A percentile compares a stretch with the other conserved stretches of the same genome.
These are phyloP conservation scores for Boletus fagicola DNA, from an alignment of 768 basidiomycete species.

Conservation along the genomic window DNA sequence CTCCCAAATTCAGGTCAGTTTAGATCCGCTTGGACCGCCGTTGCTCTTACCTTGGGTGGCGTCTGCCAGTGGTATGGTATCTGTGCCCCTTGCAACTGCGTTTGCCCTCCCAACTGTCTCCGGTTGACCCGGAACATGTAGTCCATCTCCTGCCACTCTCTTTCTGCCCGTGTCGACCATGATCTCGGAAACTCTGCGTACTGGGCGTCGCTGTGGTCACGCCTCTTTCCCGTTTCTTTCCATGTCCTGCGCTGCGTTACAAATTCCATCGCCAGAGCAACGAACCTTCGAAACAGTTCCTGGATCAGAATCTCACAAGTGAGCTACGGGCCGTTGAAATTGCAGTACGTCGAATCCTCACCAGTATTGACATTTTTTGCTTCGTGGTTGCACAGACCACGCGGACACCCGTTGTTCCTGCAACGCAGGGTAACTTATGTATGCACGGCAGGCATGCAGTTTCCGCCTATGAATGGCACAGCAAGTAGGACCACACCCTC, in stretches of 20 bases:
- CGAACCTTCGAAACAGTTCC: constrained; percentile 24
- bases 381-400: constrained; percentile 27
- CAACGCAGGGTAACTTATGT: constrained; percentile 25
- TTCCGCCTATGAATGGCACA: constrained; percentile 17
- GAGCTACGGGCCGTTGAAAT: constrained; percentile 14
- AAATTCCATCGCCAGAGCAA: constrained; percentile 24
- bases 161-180: constrained; percentile 28
- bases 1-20: constrained; percentile 10
- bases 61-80: constrained; percentile 10
- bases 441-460: constrained; percentile 13
- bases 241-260: constrained; percentile 20
- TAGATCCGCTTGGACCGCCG: background rate
- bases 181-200: constrained; percentile 24
- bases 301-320: constrained; percentile 13
- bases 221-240: constrained; percentile 15
- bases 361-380: constrained; percentile 30
- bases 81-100: constrained; percentile 7
- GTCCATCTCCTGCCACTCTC: constrained; percentile 28
- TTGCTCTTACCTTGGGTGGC: constrained; percentile 20
- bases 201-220: constrained; percentile 13
- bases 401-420: constrained; percentile 17
- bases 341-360: constrained; percentile 20
- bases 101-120: constrained; percentile 5
- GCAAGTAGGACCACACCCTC: constrained; percentile 22
- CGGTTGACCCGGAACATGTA: constrained; percentile 18